Conservation (phyloP, 2,329 filamentous ascomycete species). For the Paramyrothecium roridum region DNA sequence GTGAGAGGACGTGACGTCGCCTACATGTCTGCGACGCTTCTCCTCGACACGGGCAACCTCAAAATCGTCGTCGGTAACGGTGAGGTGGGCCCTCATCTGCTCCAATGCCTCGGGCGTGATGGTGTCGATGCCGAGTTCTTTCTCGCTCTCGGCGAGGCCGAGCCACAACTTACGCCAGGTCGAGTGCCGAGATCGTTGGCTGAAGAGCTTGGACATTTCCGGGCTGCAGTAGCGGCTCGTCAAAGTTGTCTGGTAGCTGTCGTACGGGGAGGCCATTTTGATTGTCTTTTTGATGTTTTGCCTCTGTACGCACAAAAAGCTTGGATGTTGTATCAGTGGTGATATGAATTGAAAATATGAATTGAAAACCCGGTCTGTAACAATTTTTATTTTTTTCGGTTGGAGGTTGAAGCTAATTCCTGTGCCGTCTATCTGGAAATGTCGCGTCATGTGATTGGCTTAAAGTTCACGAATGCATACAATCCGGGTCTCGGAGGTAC, state of each 20-base stretch:
- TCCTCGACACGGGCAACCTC: constrained; percentile 73
- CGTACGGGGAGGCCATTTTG: constrained; percentile 12
- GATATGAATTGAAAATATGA: too few relatives aligned
- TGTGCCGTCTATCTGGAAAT: too few relatives aligned
- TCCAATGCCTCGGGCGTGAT: constrained; percentile 74
- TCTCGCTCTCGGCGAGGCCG: constrained; percentile 76
- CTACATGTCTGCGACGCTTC: constrained; percentile 59
- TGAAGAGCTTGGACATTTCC: constrained; percentile 80
- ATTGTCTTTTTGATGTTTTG: too few relatives aligned
- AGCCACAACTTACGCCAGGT: constrained; percentile 88
- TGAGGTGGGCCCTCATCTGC: constrained; percentile 71
- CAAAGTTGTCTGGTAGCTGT: constrained; percentile 61
- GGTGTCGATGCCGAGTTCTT: constrained; percentile 69
- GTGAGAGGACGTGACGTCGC: constrained; percentile 1
- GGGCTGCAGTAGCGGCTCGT: constrained; percentile 68
- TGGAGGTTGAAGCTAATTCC: too few relatives aligned
- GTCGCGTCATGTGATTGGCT: too few relatives aligned
- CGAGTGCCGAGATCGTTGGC: constrained; percentile 67
- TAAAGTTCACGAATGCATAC: too few relatives aligned
- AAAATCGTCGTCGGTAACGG: constrained; percentile 77
- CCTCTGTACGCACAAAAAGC: too few relatives aligned
- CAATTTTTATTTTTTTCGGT: too few relatives aligned
- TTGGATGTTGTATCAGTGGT: too few relatives aligned
- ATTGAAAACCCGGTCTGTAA: too few relatives aligned
- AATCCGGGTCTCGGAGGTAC: too few relatives aligned